Base-by-base conservation (phyloP, 129 eudicot species). In the Ambrosia artemisiifolia region DNA sequence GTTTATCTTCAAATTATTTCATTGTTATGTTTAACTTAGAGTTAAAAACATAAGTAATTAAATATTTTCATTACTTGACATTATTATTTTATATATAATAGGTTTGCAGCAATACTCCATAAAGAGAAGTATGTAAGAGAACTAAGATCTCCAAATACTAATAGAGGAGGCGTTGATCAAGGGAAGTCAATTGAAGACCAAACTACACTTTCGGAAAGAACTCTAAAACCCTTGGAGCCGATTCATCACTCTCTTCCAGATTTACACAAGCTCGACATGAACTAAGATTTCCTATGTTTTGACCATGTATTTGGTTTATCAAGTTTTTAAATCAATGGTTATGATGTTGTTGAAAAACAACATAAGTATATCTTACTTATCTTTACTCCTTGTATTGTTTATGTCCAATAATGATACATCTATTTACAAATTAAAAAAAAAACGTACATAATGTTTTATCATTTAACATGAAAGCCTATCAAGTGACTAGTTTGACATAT, bases 71-170 rank as follows among this genome's bases (percentile, higher is more conserved):
- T 54, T 0, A 19, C 18, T 54, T 54, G 11, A 18, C 33, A 53
- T 54, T 19, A 53, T 54, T 19, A 18, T 8, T 7, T 54, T 3
- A 54, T 2, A 54, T 19, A 54, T 9, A 11, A 20, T 19, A 54
- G 61, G 30, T 19, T 54, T 54, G 85, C 85, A 2, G 5, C 14
- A 18, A 53, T 76, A 72, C 83, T 80, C 7, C 83, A 82, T 4
- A 38, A 68, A 54, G 88, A 84, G 64, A 84, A 76, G 80, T 56
- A 35, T 30, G 74, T 84, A 1, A 70, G 85, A 35, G 81, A 75
- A 51, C 70, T 70, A 56, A 81, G 80, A 57, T 81, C 80, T 11
- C 83, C 83, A 20, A 65, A 18, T 56, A 65, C 78, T 11, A 79
- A 72, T 49, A 72, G 2, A 63, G 69, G 78, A 30, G 43, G 46